Base-by-base conservation (phyloP, 768 basidiomycete species). In the Crucibulum laeve region DNA sequence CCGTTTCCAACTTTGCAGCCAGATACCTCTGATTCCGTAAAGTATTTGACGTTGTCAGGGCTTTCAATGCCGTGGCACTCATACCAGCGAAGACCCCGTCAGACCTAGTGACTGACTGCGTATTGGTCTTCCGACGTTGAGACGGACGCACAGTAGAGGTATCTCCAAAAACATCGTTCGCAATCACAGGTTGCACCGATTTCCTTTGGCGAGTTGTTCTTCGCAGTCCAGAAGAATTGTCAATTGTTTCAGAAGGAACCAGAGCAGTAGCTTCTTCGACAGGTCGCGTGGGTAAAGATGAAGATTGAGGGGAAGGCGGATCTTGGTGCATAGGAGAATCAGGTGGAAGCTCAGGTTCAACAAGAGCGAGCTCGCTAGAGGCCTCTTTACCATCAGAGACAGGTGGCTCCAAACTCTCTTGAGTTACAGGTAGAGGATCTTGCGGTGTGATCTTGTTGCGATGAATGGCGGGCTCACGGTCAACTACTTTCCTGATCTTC, bases 11-110 rank as follows among this genome's bases (percentile, higher is more conserved):
- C 48, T 71, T 74, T 1, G 73, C 77, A 4, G 76, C 68, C 18
- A 77, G 50, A 38, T 82, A 86, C 38, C 71, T 66, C 64, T 91
- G 87, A 53, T 91, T 91, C 57, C 65, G 77, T 38, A 68, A 61
- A 1, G 88, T 91, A 59, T 91, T 91, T 30, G 77, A 74, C 13
- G 69, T 71, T 7, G 88, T 91, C 43, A 91, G 70, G 26, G 80
- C 71, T 55, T 78, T 83, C 45, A 91, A 64, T 5, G 85, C 82
- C 1, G 77, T 70, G 15, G 80, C 76, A 41, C 74, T 84, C 80
- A 90, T 82, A 24, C 82, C 78, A 40, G 74, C 69, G 58, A 86
- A 84, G 15, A 63, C 61, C 38, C 65, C 67, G 24, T 67, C 69
- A 23, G 56, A 51, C 8, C 50, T 58, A 32, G 48, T 52, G 25